Base-by-base conservation (phyloP, 805 yeast species). In the Citeromyces matritensis region DNA sequence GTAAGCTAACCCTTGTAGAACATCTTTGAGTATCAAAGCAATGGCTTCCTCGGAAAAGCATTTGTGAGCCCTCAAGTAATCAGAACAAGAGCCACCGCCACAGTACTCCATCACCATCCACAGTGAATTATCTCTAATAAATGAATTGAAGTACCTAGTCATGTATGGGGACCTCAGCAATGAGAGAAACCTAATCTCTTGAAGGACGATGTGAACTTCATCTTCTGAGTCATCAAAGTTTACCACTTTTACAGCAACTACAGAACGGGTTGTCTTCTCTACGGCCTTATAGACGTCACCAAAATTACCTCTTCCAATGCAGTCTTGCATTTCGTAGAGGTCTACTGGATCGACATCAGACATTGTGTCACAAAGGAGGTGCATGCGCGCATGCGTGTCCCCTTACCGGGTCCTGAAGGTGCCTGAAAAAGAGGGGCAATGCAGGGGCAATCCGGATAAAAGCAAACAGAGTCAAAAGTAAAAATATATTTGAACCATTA, bases 41-140 rank as follows among this genome's bases (percentile, higher is more conserved):
- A 73, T 75, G 6, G 65, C 59, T 4, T 63, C 64, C 43, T 84
- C 94, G 12, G 54, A 55, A 28, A 85, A 52, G 17, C 47, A 52
- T 23, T 66, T 73, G 49, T 54, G 67, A 30, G 60, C 58, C 43
- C 64, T 71, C 27, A 88, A 45, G 34, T 84, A 60, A 44, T 81
- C 94, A 2, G 79, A 64, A 50, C 94, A 81, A 1, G 95, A 82
- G 0, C 96, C 95, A 19, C 93, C 96, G 9, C 88, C 95, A 52
- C 97, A 91, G 47, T 69, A 84, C 49, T 88, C 98, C 95, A 91
- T 83, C 4, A 77, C 77, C 30, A 88, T 81, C 78, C 85, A 86
- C 71, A 91, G 70, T 5, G 70, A 63, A 27, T 72, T 70, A 28
- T 73, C 83, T 28, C 63, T 58, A 4, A 78, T 50, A 44, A 72